Conservation (phyloP, 257 asterid species). For the Eucommia ulmoides region DNA sequence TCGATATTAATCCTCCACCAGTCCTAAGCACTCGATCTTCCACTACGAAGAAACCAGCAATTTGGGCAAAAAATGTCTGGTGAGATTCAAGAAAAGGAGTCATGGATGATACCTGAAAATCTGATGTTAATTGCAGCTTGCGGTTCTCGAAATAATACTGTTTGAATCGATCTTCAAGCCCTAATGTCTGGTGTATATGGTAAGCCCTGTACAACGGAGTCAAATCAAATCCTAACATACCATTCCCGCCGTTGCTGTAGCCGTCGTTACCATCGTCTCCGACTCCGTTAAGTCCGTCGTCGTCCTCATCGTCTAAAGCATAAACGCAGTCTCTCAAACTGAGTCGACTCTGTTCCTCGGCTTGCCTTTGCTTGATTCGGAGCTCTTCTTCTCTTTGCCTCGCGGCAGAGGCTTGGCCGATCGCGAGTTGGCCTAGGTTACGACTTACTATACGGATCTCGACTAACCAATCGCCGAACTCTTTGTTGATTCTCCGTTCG, state of each 20-base stretch:
- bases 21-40: conserved; percentile 92
- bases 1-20: conserved; percentile 77
- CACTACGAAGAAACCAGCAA: conserved; percentile 90
- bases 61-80: conserved; percentile 91
- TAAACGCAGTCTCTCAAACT: conserved; percentile 77
- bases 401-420: conserved; percentile 94
- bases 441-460: conserved; percentile 83
- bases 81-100: conserved; percentile 93
- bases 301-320: conserved; percentile 82
- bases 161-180: conserved; percentile 70
- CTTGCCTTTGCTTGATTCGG: conserved; percentile 82
- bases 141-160: conserved; percentile 87
- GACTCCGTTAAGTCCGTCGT: conserved; percentile 44
- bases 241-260: conserved; percentile 25
- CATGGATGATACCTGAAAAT: conserved; percentile 97
- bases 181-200: conserved; percentile 80
- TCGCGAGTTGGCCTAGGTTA: conserved; percentile 88
- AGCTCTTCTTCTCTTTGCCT: conserved; percentile 93
- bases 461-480: conserved; percentile 93
- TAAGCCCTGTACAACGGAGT: conserved; percentile 77
- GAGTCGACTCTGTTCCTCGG: conserved; percentile 94
- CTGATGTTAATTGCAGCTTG: conserved; percentile 88
- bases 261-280: conserved; percentile 25
- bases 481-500: conserved; percentile 68
- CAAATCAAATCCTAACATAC: conserved; percentile 64